Evolutionary conservation across 768 basidiomycete genomes (phyloP), one percentile per base, ranked within the genome.

Genomic region (Grammothele lineata): DNA sequence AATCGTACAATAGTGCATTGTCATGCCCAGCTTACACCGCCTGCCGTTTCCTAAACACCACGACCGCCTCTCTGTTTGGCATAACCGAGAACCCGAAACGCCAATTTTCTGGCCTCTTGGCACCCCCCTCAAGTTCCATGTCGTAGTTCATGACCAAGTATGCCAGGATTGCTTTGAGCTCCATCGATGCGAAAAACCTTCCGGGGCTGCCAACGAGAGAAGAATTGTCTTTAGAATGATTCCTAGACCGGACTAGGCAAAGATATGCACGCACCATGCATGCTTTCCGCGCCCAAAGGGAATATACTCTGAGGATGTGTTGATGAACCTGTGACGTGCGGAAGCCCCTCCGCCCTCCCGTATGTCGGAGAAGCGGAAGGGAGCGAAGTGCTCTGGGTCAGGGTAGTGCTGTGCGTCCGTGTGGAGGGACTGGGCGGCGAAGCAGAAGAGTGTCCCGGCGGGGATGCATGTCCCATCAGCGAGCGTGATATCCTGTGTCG

Each of bases 51-150:
- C 48, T 48, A 48, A 58, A 60, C 37, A 58, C 19, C 2, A 65
- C 49, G 37, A 51, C 51, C 11, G 55, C 62, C 3, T 37, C 57
- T 11, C 24, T 46, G 38, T 58, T 46, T 1, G 64, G 64, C 1
- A 62, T 30, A 22, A 54, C 37, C 4, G 36, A 25, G 19, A 49
- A 19, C 2, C 46, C 62, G 25, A 57, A 43, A 50, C 53, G 55
- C 11, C 40, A n/a, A 39, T 58, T 60, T 10, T 24, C 23, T 7
- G 63, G 64, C 3, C 59, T 45, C 17, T 43, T 43, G 30, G 37
- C 40, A 37, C 62, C 51, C 4, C 66, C 67, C 18, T 67, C 37
- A 43, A 68, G 53, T 2, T 57, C 54, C 46, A 68, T 70, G n/a
- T n/a, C n/a, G n/a, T n/a, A n/a, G n/a, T n/a, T n/a, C n/a, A n/a